These are phyloP conservation scores for Neoscytalidium dimidiatum DNA, from an alignment of 2,329 filamentous ascomycete genomes.

Conservation along the genomic window DNA sequence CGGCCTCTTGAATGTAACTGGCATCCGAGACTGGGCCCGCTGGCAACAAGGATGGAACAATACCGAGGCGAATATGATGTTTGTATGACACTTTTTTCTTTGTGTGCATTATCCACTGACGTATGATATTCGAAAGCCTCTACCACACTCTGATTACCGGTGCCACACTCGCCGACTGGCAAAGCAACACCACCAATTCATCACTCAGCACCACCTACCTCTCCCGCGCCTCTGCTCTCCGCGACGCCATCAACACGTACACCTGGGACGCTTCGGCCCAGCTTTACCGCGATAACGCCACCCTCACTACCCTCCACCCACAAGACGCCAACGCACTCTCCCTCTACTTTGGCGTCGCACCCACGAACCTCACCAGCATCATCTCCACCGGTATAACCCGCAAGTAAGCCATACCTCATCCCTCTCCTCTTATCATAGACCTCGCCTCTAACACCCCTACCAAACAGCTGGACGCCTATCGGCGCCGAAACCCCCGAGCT, in stretches of 20 bases:
- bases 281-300: constrained; percentile 42
- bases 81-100: neutral
- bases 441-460: constrained; percentile 32
- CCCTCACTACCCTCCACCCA: constrained; percentile 49
- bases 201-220: constrained; percentile 26
- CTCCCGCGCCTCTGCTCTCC: constrained; percentile 26
- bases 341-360: constrained; percentile 27
- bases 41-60: constrained; percentile 51
- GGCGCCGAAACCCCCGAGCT: constrained; percentile 60
- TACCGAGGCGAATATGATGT: constrained; percentile 54
- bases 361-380: constrained; percentile 50
- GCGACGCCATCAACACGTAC: constrained; percentile 29
- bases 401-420: neutral
- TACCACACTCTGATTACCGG: constrained; percentile 43
- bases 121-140: constrained; percentile 29
- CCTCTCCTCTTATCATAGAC: no score
- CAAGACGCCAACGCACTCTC: constrained; percentile 49
- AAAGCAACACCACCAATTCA: constrained; percentile 22
- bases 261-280: constrained; percentile 30
- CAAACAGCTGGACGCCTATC: constrained; percentile 57
- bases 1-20: constrained; percentile 49
- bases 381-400: constrained; percentile 40
- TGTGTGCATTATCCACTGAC: neutral
- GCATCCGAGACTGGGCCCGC: constrained; percentile 46
- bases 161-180: constrained; percentile 31